Percentiles rank a stretch among this genome's conserved stretches.
Evolutionary conservation across 1,139 yeast species (phyloP).

Genomic region (Lodderomyces orthopsilosis): DNA sequence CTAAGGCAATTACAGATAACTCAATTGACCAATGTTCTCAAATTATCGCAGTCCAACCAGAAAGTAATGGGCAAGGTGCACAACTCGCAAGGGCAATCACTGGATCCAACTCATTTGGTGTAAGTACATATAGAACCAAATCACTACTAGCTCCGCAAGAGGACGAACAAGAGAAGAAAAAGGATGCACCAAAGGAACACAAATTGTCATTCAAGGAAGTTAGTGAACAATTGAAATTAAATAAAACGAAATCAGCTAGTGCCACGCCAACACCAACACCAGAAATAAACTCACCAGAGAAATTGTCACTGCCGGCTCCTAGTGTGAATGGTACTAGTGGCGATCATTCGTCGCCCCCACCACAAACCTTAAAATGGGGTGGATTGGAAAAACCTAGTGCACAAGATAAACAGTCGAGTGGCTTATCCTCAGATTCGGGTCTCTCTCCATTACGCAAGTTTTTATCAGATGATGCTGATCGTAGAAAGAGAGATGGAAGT

Average conservation of each 20-base stretch:
- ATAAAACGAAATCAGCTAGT: constrained; percentile 12
- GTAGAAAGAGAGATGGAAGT: constrained; percentile 1
- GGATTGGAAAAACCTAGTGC: constrained; percentile 20
- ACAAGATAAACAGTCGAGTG: background rate
- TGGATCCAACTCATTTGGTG: constrained; percentile 40
- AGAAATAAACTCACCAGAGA: background rate
- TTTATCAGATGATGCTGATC: constrained; percentile 12
- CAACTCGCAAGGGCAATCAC: constrained; percentile 46
- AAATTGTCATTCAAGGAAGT: constrained; percentile 38
- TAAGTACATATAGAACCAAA: constrained; percentile 41
- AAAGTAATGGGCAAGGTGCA: constrained; percentile 43
- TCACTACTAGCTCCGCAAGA: constrained; percentile 38
- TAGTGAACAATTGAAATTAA: constrained; percentile 26
- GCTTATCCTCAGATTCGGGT: background rate
- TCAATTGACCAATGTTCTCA: constrained; percentile 39
- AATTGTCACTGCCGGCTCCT: background rate
- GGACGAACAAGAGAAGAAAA: background rate
- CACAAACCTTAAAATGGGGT: constrained; percentile 26
- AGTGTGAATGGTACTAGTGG: background rate
- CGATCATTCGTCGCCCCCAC: constrained; percentile 13
- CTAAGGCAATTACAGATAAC: constrained; percentile 37
- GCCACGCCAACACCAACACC: constrained; percentile 8
- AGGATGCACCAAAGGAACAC: constrained; percentile 15
- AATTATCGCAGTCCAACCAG: constrained; percentile 37
- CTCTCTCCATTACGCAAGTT: constrained; percentile 10